Percentiles rank a stretch among this genome's conserved stretches.
phyloP scores from a whole-genome alignment of 2,329 filamentous ascomycete species.

The Paecilomyces sp. region DNA sequence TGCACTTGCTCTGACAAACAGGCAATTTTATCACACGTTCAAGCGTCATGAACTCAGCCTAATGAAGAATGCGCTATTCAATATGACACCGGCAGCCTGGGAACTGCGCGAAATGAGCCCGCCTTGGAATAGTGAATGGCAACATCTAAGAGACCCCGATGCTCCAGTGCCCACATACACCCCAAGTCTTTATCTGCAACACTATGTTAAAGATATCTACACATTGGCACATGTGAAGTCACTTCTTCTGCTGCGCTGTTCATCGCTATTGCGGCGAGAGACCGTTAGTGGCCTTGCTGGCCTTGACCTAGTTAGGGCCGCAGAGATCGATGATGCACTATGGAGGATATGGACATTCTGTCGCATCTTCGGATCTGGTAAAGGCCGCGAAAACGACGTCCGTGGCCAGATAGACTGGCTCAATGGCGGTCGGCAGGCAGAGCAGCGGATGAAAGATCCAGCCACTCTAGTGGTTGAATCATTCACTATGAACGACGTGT shows the following conservation, averaged over 20 bases:
- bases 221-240: constrained; percentile 49
- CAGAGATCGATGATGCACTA: constrained; percentile 53
- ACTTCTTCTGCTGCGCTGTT: constrained; percentile 50
- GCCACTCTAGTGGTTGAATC: constrained; percentile 43
- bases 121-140: constrained; percentile 39
- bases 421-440: constrained; percentile 48
- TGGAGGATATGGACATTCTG: constrained; percentile 63
- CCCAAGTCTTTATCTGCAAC: constrained; percentile 44
- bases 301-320: constrained; percentile 36
- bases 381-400: constrained; percentile 52
- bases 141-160: constrained; percentile 36
- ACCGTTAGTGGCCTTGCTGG: constrained; percentile 49
- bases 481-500: constrained; percentile 45
- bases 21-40: constrained; percentile 51
- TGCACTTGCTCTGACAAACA: constrained; percentile 46
- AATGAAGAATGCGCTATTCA: constrained; percentile 44
- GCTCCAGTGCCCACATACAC: constrained; percentile 47
- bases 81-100: constrained; percentile 53
- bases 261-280: constrained; percentile 50
- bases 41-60: constrained; percentile 50
- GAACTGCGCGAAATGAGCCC: constrained; percentile 53
- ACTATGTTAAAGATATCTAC: constrained; percentile 46
- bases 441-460: constrained; percentile 38
- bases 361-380: constrained; percentile 53
- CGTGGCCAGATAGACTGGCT: constrained; percentile 58